Percentiles rank a stretch among this genome's conserved stretches.
These are phyloP conservation scores for Chrysosporium queenslandicum DNA, from an alignment of 2,329 filamentous ascomycete species.

Conservation along the genomic window DNA sequence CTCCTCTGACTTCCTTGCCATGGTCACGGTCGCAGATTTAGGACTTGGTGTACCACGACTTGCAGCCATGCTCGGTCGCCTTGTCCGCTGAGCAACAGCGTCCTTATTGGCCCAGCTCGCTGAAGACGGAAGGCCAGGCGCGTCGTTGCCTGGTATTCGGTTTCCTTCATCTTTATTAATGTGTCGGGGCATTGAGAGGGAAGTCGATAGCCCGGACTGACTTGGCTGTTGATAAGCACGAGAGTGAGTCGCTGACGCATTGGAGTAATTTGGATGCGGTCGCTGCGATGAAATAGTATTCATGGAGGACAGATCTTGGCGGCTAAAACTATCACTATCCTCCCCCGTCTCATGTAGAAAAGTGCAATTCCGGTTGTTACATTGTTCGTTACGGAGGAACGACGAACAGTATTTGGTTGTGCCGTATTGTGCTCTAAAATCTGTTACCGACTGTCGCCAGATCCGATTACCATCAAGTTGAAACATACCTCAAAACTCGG, in stretches of 20 bases:
- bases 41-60: slow-evolving; percentile 76
- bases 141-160: slow-evolving; percentile 55
- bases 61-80: slow-evolving; percentile 64
- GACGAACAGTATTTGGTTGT: slow-evolving; percentile 99
- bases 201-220: slow-evolving; percentile 42
- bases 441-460: not conserved
- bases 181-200: slow-evolving; percentile 58
- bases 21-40: slow-evolving; percentile 45
- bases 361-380: slow-evolving; percentile 93
- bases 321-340: slow-evolving; percentile 90
- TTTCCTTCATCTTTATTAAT: slow-evolving; percentile 58
- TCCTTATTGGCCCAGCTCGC: slow-evolving; percentile 81
- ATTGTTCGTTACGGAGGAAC: slow-evolving; percentile 86
- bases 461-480: slow-evolving; percentile 22
- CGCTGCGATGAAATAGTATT: slow-evolving; percentile 77
- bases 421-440: slow-evolving; percentile 56
- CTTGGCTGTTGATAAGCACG: slow-evolving; percentile 38
- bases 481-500: slow-evolving; percentile 63
- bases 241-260: slow-evolving; percentile 27
- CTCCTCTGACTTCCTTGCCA: slow-evolving; percentile 31
- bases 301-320: slow-evolving; percentile 88
- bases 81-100: slow-evolving; percentile 54
- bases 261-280: slow-evolving; percentile 30
- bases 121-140: slow-evolving; percentile 81
- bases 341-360: slow-evolving; percentile 98